phyloP scores from a whole-genome alignment of 2,329 filamentous ascomycete species.

The Dothistroma pini region DNA sequence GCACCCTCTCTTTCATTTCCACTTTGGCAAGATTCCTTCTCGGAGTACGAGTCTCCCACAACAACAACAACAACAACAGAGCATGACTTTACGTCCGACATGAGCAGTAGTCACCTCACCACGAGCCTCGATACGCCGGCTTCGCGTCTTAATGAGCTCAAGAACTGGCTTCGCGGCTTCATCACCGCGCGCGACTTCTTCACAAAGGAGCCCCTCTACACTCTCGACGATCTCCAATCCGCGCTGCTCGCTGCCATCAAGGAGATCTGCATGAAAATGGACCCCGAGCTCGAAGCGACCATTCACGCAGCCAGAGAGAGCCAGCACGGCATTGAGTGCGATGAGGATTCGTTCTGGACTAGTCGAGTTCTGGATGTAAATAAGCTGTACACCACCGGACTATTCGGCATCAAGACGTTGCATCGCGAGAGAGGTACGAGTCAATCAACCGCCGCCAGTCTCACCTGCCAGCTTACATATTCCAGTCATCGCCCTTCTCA shows the following conservation, averaged over 20 bases:
- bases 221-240: constrained; percentile 10
- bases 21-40: neutral
- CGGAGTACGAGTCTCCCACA: neutral
- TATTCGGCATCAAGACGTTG: constrained; percentile 4
- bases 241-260: constrained; percentile 7
- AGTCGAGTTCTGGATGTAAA: constrained; percentile 10
- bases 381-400: neutral
- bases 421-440: neutral
- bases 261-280: constrained; percentile 12
- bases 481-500: constrained; percentile 5
- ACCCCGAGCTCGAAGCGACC: constrained; percentile 14
- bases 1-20: neutral
- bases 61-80: neutral
- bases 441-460: neutral
- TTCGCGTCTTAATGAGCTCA: constrained; percentile 10
- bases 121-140: neutral
- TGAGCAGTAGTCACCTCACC: neutral
- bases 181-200: constrained; percentile 12
- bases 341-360: constrained; percentile 13
- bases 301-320: constrained; percentile 5
- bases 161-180: constrained; percentile 14
- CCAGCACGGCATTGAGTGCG: constrained; percentile 10
- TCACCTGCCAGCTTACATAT: neutral
- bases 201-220: constrained; percentile 8
- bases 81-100: neutral